A percentile compares a stretch with the other conserved stretches of the same genome.
phyloP scores from a whole-genome alignment of 495 filamentous ascomycete species.

The Penicillium arizonense region DNA sequence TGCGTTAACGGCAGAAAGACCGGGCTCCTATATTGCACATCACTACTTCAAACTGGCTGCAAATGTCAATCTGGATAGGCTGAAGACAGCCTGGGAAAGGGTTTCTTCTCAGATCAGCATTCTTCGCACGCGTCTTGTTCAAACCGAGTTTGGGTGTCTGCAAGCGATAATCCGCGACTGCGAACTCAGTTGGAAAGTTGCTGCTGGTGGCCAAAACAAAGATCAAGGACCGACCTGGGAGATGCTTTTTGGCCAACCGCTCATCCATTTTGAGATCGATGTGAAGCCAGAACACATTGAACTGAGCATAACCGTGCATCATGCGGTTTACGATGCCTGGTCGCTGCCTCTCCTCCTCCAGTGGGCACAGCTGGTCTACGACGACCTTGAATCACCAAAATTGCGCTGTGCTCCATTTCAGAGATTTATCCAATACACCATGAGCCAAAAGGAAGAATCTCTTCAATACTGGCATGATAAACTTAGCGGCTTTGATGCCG shows the following conservation, averaged over 20 bases:
- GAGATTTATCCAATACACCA: constrained; percentile 5
- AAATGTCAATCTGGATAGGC: constrained; percentile 15
- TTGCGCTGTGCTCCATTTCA: neutral
- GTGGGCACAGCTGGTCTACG: constrained; percentile 40
- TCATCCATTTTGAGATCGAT: constrained; percentile 7
- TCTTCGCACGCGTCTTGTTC: constrained; percentile 43
- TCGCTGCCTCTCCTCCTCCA: constrained; percentile 49
- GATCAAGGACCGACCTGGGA: neutral
- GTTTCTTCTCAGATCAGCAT: constrained; percentile 26
- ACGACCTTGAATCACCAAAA: neutral
- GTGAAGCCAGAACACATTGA: neutral
- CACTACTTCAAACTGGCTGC: constrained; percentile 14
- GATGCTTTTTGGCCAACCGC: constrained; percentile 3
- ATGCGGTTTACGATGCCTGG: constrained; percentile 60
- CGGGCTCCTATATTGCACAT: constrained; percentile 49
- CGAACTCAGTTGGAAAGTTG: neutral
- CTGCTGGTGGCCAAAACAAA: neutral
- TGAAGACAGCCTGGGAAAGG: constrained; percentile 25
- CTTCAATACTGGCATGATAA: constrained; percentile 5
- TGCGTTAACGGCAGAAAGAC: constrained; percentile 46
- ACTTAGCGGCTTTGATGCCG: neutral
- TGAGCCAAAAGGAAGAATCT: neutral
- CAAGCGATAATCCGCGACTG: constrained; percentile 7
- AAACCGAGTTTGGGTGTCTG: neutral
- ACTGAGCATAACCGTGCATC: constrained; percentile 52